Evolutionary conservation across 1,139 yeast species (phyloP).

Genomic region (Geotrichum histeridarum): DNA sequence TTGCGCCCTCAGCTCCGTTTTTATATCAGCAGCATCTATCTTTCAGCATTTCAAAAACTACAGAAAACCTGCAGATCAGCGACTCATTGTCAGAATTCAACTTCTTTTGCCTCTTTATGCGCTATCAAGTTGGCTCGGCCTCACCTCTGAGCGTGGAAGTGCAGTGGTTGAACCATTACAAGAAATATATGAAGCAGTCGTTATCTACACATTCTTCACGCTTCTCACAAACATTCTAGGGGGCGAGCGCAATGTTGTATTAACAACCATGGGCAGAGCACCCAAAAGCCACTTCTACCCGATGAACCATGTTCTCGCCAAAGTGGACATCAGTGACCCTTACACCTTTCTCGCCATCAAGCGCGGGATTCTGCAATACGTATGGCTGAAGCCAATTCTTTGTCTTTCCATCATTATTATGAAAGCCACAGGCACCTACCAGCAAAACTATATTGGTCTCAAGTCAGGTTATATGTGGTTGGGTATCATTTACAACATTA

Average conservation of each 20-base stretch:
- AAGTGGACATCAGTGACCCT: conserved; percentile 83
- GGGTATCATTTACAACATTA: conserved; percentile 65
- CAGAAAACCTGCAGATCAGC: conserved; percentile 82
- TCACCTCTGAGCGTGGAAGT: conserved; percentile 46
- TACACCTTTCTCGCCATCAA: conserved; percentile 68
- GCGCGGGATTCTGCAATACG: conserved; percentile 86
- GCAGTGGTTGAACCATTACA: conserved; percentile 66
- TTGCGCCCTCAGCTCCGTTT: conserved; percentile 35
- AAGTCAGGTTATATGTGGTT: conserved; percentile 59
- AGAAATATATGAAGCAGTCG: conserved; percentile 93
- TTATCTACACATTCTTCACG: conserved; percentile 86
- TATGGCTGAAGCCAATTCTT: conserved; percentile 85
- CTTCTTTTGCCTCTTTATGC: conserved; percentile 52
- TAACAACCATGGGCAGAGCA: conserved; percentile 64
- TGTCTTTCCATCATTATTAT: conserved; percentile 53
- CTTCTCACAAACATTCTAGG: conserved; percentile 79
- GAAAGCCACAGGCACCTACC: conserved; percentile 47
- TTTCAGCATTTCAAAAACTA: conserved; percentile 59
- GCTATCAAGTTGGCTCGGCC: conserved; percentile 52
- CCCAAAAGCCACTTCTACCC: conserved; percentile 63
- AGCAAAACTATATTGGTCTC: conserved; percentile 46
- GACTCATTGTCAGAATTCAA: conserved; percentile 77
- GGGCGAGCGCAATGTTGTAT: conserved; percentile 82
- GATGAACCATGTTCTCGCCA: conserved; percentile 51
- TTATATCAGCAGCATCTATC: conserved; percentile 47